Base-by-base conservation (phyloP, 768 basidiomycete species). In the Phlebiopsis flavidoalba region DNA sequence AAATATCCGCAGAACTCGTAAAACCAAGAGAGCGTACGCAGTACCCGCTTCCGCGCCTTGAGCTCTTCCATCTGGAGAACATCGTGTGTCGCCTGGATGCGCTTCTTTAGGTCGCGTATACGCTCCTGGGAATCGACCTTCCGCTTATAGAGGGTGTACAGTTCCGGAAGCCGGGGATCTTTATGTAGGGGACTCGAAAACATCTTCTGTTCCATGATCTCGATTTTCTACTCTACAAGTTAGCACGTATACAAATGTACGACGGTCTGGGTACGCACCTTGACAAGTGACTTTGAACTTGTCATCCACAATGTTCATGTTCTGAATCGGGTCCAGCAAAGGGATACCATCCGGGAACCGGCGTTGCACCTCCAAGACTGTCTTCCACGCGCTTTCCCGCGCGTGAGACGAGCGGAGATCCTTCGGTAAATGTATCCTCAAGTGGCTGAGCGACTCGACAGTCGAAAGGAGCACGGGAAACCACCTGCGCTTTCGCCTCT, bases 51-150 rank as follows among this genome's bases (percentile, higher is more conserved):
- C 60, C 97, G 82, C 66, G 86, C 88, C 74, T 95, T 96, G 69
- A 99, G 87, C 72, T 99, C 97, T 72, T 98, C 97, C 55, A 98
- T 82, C 71, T 98, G 96, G 46, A 98, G 76, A 8, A 99, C 84
- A 63, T 97, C 95, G 55, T 95, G 88, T 0, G 96, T 96, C 0
- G 90, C 83, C 63, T 90, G 88, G 47, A 98, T 95, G 35, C 86
- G 87, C 72, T 88, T 91, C 77, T 90, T 95, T 45, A 95, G 77
- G 21, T 82, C 77, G 8, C 92, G 87, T 58, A 95, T 86, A 37
- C 82, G 81, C 33, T 84, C 77, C 64, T 87, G 86, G 46, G 81
- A 76, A 31, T 85, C 81, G 66, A 86, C 87, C 73, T 97, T 98
- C 67, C 81, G 76, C 5, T 86, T 75, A 74, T 91, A 98, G 52